These are phyloP conservation scores for Crepidotus variabilis DNA, from an alignment of 768 basidiomycete species.

Conservation along the genomic window DNA sequence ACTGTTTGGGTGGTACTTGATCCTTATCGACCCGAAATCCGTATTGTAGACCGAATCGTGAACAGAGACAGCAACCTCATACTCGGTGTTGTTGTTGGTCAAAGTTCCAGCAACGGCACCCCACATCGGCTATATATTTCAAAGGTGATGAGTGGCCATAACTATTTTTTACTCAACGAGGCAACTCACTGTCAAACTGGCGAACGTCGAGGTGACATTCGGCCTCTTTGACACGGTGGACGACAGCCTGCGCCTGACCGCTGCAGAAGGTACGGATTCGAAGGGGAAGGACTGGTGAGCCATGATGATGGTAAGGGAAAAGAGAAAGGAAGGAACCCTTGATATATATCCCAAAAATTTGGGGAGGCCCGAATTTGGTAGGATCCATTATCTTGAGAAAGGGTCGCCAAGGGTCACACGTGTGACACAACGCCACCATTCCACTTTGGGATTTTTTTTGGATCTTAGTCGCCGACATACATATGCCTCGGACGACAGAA, in stretches of 20 bases:
- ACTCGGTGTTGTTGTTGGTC: slow-evolving; percentile 54
- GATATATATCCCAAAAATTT: slow-evolving; percentile 24
- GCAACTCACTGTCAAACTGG: slow-evolving; percentile 63
- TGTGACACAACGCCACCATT: neutral
- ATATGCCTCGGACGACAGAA: slow-evolving; percentile 24
- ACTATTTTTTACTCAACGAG: slow-evolving; percentile 10
- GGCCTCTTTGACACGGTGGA: slow-evolving; percentile 49
- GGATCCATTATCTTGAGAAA: slow-evolving; percentile 7
- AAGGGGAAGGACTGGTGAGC: slow-evolving; percentile 47
- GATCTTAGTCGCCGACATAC: slow-evolving; percentile 2
- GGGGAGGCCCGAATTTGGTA: slow-evolving; percentile 14
- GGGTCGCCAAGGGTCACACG: slow-evolving; percentile 1
- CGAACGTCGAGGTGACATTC: slow-evolving; percentile 47
- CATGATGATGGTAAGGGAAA: slow-evolving; percentile 39
- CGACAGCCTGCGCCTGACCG: slow-evolving; percentile 66
- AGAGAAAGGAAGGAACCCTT: slow-evolving; percentile 16
- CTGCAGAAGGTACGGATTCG: slow-evolving; percentile 59
- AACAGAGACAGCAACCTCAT: slow-evolving; percentile 73
- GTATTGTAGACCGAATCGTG: slow-evolving; percentile 86
- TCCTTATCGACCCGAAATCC: slow-evolving; percentile 59
- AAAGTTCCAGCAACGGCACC: slow-evolving; percentile 69
- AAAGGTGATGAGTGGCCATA: slow-evolving; percentile 14
- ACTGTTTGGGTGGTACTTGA: slow-evolving; percentile 50
- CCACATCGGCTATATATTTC: slow-evolving; percentile 73
- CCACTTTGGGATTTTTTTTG: slow-evolving; percentile 4